A percentile compares a stretch with the other conserved stretches of the same genome.
phyloP scores from a whole-genome alignment of 2,329 filamentous ascomycete genomes.

The Colletotrichum sp. region DNA sequence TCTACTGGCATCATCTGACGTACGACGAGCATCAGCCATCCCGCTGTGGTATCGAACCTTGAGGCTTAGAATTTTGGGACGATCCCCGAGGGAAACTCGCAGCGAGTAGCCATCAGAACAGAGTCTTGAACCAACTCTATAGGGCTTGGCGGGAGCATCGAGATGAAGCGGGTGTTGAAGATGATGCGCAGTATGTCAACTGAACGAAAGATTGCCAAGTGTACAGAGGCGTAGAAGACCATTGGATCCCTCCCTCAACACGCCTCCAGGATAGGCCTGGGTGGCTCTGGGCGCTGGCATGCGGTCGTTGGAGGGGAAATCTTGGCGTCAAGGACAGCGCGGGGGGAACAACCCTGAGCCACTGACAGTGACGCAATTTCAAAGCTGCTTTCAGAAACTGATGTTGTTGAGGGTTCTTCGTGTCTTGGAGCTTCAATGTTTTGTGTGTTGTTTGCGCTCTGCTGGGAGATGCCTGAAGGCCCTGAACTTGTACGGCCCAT shows the following conservation, averaged over 20 bases:
- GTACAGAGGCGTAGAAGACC: too few relatives aligned
- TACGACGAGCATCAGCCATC: background rate
- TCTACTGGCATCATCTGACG: background rate
- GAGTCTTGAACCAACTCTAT: background rate
- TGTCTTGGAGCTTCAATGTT: background rate
- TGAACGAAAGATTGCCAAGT: background rate
- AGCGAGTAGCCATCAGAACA: background rate
- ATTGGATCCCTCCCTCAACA: background rate
- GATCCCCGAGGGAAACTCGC: background rate
- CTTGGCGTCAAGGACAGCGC: background rate
- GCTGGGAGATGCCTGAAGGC: background rate
- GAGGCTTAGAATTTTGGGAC: background rate
- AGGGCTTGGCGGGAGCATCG: background rate
- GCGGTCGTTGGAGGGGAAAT: background rate
- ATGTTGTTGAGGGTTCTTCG: background rate
- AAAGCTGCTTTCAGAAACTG: background rate
- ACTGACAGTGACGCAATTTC: conserved; percentile 1
- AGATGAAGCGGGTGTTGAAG: background rate
- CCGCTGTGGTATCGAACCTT: background rate
- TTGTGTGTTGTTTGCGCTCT: background rate
- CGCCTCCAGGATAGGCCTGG: background rate
- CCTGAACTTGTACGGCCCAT: background rate
- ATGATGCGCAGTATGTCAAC: background rate
- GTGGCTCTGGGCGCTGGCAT: background rate
- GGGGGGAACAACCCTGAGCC: background rate